Base-by-base conservation (phyloP, 1,284 basidiomycete species). In the Somion occarium region DNA sequence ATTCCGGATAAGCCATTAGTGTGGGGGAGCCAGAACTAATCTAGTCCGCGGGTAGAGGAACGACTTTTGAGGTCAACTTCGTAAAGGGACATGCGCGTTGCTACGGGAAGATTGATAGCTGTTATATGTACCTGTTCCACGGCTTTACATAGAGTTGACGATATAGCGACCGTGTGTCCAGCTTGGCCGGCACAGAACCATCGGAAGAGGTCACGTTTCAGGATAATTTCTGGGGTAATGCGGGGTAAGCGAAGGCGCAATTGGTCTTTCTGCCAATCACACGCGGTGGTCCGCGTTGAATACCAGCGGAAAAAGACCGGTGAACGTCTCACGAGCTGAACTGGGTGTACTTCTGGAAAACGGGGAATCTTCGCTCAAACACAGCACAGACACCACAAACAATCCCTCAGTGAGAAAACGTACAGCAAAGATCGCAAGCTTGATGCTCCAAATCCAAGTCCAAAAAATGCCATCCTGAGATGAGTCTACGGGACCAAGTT, bases 1-100 rank as follows among this genome's bases (percentile, higher is more conserved):
- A 78, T 65, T 74, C 76, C 48, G 74, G 72, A 38, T 63, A 47
- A n/a, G 59, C 22, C 64, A 65, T 64, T 24, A 39, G 49, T 37
- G 46, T 27, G 24, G 49, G 42, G 39, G 24, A 43, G 39, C 38
- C 38, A 26, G 26, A 15, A 11, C 20, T 45, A 45, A 9, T 43
- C 19, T 15, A 34, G 30, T 34, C 15, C 30, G 11, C 19, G 22
- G 41, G 9, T 7, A 20, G n/a, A 12, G 12, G 4, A 25, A n/a
- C n/a, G n/a, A n/a, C n/a, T n/a, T n/a, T n/a, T n/a, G 24, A 19
- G 15, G 38, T 45, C 11, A 11, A 26, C 24, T 23, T 23, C 39
- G 43, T 24, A 49, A 39, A 27, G 30, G 48, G 27, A 26, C 39
- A 49, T 49, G 13, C 22, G 38, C 12, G 43, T 19, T 30, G 12